A percentile compares a stretch with the other conserved stretches of the same genome.
These are phyloP conservation scores for Cydonia oblonga DNA, from an alignment of 331 rosid species.

Conservation along the genomic window DNA sequence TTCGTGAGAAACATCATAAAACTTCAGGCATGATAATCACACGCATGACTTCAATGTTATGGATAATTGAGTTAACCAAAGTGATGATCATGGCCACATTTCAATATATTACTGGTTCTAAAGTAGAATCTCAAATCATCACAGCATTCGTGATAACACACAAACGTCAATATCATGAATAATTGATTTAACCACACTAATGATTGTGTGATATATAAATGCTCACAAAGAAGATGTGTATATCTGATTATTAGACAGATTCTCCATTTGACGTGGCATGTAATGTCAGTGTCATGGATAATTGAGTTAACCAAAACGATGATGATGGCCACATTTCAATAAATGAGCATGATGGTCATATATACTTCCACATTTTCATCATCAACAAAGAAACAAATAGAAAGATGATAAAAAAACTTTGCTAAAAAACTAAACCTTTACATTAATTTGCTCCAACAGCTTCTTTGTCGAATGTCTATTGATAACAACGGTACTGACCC, in stretches of 20 bases:
- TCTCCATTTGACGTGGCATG: neutral
- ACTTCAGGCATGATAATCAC: no score
- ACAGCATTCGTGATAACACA: no score
- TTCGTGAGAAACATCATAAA: neutral
- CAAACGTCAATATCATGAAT: no score
- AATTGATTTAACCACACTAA: neutral
- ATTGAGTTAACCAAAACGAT: neutral
- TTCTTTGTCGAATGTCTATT: slow-evolving; percentile 12
- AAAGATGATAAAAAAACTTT: neutral
- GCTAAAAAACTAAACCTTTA: slow-evolving; percentile 10
- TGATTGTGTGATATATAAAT: neutral
- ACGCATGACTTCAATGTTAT: neutral
- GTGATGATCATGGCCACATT: no score
- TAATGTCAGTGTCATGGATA: neutral
- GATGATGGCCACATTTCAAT: neutral
- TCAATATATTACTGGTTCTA: no score
- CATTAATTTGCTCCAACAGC: slow-evolving; percentile 1
- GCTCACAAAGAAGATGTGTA: neutral
- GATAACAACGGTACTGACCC: slow-evolving; percentile 9
- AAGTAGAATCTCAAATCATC: no score
- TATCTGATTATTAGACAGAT: no score
- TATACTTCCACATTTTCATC: neutral
- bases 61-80: neutral
- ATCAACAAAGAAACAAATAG: neutral
- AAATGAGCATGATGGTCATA: neutral